Evolutionary conservation across 2,329 filamentous ascomycete genomes (phyloP), one percentile per base, ranked within the genome.

Genomic region (Monosporascus sp.): DNA sequence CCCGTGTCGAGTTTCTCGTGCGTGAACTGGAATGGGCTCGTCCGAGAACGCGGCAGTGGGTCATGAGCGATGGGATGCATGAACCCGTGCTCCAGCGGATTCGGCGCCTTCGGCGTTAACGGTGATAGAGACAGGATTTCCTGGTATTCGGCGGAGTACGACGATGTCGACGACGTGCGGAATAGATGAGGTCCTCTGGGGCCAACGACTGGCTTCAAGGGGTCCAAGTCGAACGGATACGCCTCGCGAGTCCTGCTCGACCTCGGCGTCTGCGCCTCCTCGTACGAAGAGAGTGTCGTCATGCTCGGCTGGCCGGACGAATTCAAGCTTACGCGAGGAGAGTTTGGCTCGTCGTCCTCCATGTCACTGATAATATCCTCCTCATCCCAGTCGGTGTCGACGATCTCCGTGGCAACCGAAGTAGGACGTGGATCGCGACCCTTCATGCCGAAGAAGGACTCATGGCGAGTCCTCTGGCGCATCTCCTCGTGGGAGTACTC

Each of bases 151-250:
- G 72, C 63, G 54, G 71, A 74, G 54, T 63, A 75, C 65, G 85
- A 80, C 35, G 81, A 78, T 51, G 78, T 70, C 54, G 82, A 78
- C 20, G 88, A 91, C 55, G 80, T 80, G 60, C 89, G 84, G 71
- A 96, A 96, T 17, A 96, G 79, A 72, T 96, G 92, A 9, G 92
- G 92, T 1, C 92, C 92, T 60, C 81, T 81, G 2, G 92, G 92
- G 1, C 92, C 92, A 67, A 91, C 81, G 7, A 93, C 85, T 35
- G 85, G 78, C 69, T 87, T 87, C 41, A 72, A 62, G n/a, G 79
- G 69, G 55, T 81, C 78, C 55, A 80, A 73, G 45, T 84, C 79
- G 59, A 86, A 79, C 49, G 83, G 77, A 63, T 85, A 89, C 27
- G 77, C 76, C 57, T 78, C 78, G 56, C 82, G 79, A 58, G 81